These are phyloP conservation scores for Phalaenopsis equestris DNA, from an alignment of 106 monocot genomes.

Conservation along the genomic window DNA sequence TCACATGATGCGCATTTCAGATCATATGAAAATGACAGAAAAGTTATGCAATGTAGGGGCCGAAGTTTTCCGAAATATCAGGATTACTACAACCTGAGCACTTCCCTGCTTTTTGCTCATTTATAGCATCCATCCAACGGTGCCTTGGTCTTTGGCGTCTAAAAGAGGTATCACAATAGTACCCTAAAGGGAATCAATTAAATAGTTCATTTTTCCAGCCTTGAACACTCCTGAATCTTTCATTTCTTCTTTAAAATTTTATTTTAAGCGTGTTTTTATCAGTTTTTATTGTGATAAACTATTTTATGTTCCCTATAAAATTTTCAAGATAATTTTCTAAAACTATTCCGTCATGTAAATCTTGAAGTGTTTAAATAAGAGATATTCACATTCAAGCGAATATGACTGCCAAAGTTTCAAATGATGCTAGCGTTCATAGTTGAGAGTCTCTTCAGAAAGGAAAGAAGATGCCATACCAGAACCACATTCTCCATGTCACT, in stretches of 20 bases:
- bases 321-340: too few relatives aligned
- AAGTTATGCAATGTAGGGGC: slow-evolving; percentile 40
- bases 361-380: too few relatives aligned
- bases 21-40: slow-evolving; percentile 4
- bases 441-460: too few relatives aligned
- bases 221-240: neutral
- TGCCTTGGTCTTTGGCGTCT: slow-evolving; percentile 72
- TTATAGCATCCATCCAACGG: slow-evolving; percentile 55
- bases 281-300: too few relatives aligned
- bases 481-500: too few relatives aligned
- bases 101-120: slow-evolving; percentile 52
- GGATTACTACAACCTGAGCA: slow-evolving; percentile 43
- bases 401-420: too few relatives aligned
- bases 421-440: too few relatives aligned
- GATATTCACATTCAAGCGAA: too few relatives aligned
- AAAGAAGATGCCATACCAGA: too few relatives aligned
- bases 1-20: neutral
- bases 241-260: neutral
- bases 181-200: neutral
- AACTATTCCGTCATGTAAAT: too few relatives aligned
- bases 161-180: slow-evolving; percentile 45
- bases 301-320: too few relatives aligned
- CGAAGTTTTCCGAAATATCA: slow-evolving; percentile 56
- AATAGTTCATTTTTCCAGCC: neutral
- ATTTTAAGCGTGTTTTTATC: neutral